phyloP scores from a whole-genome alignment of 805 yeast genomes.

The Myxozyma monticola region DNA sequence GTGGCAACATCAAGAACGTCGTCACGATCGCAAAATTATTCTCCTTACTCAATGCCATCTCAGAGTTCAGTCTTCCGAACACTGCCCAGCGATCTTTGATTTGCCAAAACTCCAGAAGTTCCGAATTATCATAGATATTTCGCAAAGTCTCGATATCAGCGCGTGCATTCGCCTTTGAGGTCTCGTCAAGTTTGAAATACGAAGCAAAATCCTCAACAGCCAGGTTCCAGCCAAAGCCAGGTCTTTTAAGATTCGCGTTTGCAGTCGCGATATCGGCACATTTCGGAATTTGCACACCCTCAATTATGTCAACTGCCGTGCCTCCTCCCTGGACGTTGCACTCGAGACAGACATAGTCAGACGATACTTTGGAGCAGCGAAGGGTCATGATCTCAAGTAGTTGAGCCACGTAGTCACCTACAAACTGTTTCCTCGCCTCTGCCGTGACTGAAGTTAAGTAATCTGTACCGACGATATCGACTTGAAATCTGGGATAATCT shows the following conservation, averaged over 20 bases:
- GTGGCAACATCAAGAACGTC: slow-evolving; percentile 1
- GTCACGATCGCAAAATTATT: no score
- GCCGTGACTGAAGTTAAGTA: no score
- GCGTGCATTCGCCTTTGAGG: background rate
- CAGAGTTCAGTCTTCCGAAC: no score
- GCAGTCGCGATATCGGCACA: background rate
- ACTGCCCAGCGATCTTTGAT: slow-evolving; percentile 13
- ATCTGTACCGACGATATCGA: no score
- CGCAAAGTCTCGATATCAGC: background rate
- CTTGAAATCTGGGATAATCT: no score
- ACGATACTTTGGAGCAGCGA: background rate
- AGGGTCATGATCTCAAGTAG: background rate
- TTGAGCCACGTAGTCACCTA: background rate
- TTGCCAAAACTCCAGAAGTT: background rate
- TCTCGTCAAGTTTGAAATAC: background rate
- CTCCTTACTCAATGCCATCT: no score
- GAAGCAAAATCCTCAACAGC: background rate
- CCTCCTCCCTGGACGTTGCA: slow-evolving; percentile 8
- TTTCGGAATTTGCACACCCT: background rate
- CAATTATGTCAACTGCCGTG: no score
- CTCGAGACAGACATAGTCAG: background rate
- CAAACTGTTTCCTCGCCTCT: background rate
- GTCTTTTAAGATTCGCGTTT: background rate
- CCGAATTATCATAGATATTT: background rate
- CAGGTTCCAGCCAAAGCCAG: no score